Conservation (phyloP, 108 stramenopile genomes). For the Ochromonas danica region DNA sequence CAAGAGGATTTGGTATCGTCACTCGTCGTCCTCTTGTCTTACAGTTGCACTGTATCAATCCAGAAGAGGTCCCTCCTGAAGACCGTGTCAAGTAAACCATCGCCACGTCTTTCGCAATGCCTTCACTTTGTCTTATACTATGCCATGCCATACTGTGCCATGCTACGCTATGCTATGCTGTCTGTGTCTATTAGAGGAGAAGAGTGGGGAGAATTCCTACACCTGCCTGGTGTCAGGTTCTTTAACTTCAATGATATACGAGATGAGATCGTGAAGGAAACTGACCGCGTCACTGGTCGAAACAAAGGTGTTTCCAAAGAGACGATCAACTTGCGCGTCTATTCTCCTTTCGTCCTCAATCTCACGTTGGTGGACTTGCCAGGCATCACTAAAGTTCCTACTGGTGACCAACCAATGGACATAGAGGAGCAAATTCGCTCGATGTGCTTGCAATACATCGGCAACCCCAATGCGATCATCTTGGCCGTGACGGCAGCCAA, state of each 20-base stretch:
- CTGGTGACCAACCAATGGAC: constrained; percentile 92
- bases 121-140: no score
- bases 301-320: constrained; percentile 83
- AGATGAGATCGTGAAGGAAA: constrained; percentile 84
- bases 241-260: constrained; percentile 81
- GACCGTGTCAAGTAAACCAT: neutral
- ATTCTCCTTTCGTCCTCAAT: constrained; percentile 83
- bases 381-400: constrained; percentile 85
- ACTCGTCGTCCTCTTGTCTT: constrained; percentile 90
- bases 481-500: constrained; percentile 94
- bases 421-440: constrained; percentile 86
- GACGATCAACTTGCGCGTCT: constrained; percentile 91
- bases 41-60: constrained; percentile 54
- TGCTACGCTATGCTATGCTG: no score
- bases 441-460: constrained; percentile 84
- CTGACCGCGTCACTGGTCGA: constrained; percentile 84
- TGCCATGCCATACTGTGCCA: no score
- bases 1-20: constrained; percentile 93
- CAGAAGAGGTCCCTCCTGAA: neutral
- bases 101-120: no score
- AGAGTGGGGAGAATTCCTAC: constrained; percentile 96
- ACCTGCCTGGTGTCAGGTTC: constrained; percentile 78
- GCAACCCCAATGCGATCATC: constrained; percentile 91
- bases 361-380: constrained; percentile 98
- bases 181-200: constrained; percentile 34